A percentile compares a stretch with the other conserved stretches of the same genome.
Evolutionary conservation across 1,284 basidiomycete species (phyloP).

Genomic region (Leccinum idahoense): DNA sequence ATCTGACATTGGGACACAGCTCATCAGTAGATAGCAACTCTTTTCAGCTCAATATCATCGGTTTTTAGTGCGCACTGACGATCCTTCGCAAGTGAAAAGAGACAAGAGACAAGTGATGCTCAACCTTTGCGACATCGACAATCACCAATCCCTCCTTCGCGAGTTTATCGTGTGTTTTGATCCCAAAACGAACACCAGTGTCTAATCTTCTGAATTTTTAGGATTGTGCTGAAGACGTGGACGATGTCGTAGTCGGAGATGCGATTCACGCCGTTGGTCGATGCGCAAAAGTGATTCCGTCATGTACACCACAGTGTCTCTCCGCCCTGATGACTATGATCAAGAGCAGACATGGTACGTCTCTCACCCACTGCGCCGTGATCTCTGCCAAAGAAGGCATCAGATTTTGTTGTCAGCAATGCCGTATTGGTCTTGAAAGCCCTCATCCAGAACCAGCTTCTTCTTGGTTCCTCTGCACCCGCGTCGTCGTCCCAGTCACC

Average conservation of each 20-base stretch:
- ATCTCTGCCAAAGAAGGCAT: slow-evolving; percentile 4
- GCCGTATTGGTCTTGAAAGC: slow-evolving; percentile 82
- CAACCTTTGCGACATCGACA: slow-evolving; percentile 59
- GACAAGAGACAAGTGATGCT: slow-evolving; percentile 73
- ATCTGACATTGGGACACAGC: neutral
- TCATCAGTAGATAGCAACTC: slow-evolving; percentile 40
- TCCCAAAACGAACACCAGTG: neutral
- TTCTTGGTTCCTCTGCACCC: slow-evolving; percentile 9
- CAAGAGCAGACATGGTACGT: slow-evolving; percentile 63
- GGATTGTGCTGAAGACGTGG: slow-evolving; percentile 73
- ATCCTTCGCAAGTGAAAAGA: slow-evolving; percentile 59
- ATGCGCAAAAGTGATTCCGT: slow-evolving; percentile 64
- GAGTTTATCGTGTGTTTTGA: slow-evolving; percentile 71
- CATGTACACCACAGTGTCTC: slow-evolving; percentile 67
- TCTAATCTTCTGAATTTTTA: slow-evolving; percentile 26
- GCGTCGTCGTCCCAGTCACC: slow-evolving; percentile 43
- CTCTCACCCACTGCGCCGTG: neutral
- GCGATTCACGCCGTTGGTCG: slow-evolving; percentile 76
- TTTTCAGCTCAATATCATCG: slow-evolving; percentile 57
- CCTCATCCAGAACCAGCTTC: slow-evolving; percentile 67
- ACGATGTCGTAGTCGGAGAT: slow-evolving; percentile 65
- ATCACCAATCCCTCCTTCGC: slow-evolving; percentile 63
- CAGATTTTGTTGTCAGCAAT: slow-evolving; percentile 56
- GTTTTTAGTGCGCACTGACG: slow-evolving; percentile 68
- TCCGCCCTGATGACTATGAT: slow-evolving; percentile 75